Base-by-base conservation (phyloP, 2,329 filamentous ascomycete genomes). In the Microdochium paspali region DNA sequence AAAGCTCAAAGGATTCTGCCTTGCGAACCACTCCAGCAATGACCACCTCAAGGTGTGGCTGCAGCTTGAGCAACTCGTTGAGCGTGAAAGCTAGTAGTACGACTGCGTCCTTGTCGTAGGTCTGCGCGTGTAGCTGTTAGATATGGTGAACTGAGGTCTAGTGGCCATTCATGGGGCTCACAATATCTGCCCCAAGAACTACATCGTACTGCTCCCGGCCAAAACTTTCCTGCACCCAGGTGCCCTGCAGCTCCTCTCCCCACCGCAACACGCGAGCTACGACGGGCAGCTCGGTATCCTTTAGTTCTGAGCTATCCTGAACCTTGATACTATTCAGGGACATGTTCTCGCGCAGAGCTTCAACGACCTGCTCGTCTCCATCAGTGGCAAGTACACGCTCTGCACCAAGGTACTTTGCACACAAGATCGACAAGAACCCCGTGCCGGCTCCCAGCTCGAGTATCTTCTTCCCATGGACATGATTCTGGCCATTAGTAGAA, bases 371-470 rank as follows among this genome's bases (percentile, higher is more conserved):
- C 51, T 71, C 70, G 49, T 84, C 80, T 9, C 81, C 79, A 58
- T 87, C 83, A 2, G 82, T 85, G 3, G 74, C 71, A 12, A 79
- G 70, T 10, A 84, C 73, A 25, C 69, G 70, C 24, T 61, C 63
- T 4, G 77, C 74, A 43, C 64, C 65, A 1, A 85, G 69, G 56
- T 78, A 66, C 50, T 78, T 80, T 2, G 78, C 76, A 54, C 78
- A 82, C 10, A 85, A 67, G 21, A 86, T 74, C 1, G 80, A 79
- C 10, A 86, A 59, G 52, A 86, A 76, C 0, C 83, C 83, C 4
- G 82, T 85, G 1, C 83, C 82, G 20, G 80, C 79, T 26, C 83
- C 83, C 3, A 86, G 70, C 58, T 86, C 82, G 4, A 86, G 66
- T 2, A 85, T 61, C 15, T 65, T 72, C 54, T 79, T 82, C 3